Base-by-base conservation (phyloP, 1,139 yeast species). In the Geotrichum phurueaensis region DNA sequence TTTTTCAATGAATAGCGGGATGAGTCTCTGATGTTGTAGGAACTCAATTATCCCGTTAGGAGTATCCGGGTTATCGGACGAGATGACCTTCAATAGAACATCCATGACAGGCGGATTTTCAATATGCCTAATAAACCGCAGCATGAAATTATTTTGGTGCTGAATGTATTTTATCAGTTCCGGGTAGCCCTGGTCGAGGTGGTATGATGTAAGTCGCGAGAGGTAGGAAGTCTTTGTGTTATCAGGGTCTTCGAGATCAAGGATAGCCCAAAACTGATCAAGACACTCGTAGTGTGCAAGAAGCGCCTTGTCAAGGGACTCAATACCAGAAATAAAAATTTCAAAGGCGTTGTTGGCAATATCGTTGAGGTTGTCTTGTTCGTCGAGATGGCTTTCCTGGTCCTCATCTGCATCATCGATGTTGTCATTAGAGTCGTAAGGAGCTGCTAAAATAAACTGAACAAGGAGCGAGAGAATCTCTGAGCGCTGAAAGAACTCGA, bases 151-250 rank as follows among this genome's bases (percentile, higher is more conserved):
- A 20, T 85, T 81, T 70, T 87, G 89, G 62, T 83, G 79, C 64
- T 85, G 83, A 64, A 89, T 84, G 70, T 85, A 88, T 33, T 82
- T 80, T 60, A 88, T 81, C 88, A 87, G 85, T 69, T 86, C 91
- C 65, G 86, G 89, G 63, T 90, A 85, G 75, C 94, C 92, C 86
- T 90, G 89, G 72, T 91, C 97, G 65, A 94, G 77, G 67, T 95
- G 78, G 70, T 92, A 95, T 73, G 94, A 99, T 78, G 89, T 91
- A 66, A 95, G 89, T 73, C 91, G 92, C 85, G 95, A 90, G 74
- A 95, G 91, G 73, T 87, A 89, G 1, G 96, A 87, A 36, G 97
- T 91, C 53, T 89, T 81, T 66, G 90, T 88, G 51, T 91, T 84
- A 60, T 92, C 76, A 1, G 94, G 86, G 5, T 80, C 78, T 1